Evolutionary conservation across 768 basidiomycete genomes (phyloP).

Genomic region (Mycena albidolilacea): DNA sequence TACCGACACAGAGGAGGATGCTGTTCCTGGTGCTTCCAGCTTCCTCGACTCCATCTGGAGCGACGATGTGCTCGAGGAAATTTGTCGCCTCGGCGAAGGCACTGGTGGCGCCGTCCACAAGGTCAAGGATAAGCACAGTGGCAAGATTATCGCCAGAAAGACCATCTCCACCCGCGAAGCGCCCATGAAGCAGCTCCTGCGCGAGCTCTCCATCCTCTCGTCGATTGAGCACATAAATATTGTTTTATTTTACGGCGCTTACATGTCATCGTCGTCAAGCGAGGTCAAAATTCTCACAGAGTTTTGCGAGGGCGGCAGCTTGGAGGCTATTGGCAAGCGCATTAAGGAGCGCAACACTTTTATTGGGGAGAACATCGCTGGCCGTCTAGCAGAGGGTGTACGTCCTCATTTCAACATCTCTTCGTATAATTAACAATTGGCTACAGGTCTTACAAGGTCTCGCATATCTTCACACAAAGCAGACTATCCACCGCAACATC

Average conservation of each 20-base stretch:
- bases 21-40: constrained; percentile 32
- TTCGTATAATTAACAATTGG: constrained; percentile 33
- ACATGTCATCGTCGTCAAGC: constrained; percentile 86
- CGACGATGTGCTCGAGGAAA: constrained; percentile 82
- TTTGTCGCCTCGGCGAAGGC: constrained; percentile 90
- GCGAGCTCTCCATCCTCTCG: constrained; percentile 93
- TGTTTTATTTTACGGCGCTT: constrained; percentile 93
- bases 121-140: constrained; percentile 87
- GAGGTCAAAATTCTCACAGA: constrained; percentile 99
- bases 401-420: constrained; percentile 46
- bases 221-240: constrained; percentile 90
- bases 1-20: constrained; percentile 42
- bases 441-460: constrained; percentile 90
- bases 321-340: constrained; percentile 90
- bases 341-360: constrained; percentile 84
- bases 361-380: constrained; percentile 90
- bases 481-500: constrained; percentile 96
- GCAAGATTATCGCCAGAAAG: constrained; percentile 92
- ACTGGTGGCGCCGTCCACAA: constrained; percentile 97
- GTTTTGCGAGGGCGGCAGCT: constrained; percentile 86
- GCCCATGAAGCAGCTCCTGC: constrained; percentile 91
- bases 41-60: constrained; percentile 64
- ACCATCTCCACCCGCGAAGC: constrained; percentile 93
- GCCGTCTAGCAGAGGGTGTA: constrained; percentile 94
- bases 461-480: constrained; percentile 89